Evolutionary conservation across 2,329 filamentous ascomycete genomes (phyloP).

Genomic region (Cytospora paraplurivora): DNA sequence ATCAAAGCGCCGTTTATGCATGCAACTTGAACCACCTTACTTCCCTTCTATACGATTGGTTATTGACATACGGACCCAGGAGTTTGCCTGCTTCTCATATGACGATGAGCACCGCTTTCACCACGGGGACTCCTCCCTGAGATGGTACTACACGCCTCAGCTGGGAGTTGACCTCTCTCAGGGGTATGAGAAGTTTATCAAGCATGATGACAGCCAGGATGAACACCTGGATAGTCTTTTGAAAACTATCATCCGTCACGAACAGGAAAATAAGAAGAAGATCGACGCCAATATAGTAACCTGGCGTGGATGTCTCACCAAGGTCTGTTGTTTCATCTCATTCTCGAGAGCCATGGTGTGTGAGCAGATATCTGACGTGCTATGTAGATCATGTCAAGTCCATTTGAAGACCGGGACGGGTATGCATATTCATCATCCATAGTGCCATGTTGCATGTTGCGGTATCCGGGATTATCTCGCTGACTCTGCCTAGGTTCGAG

Average conservation of each 20-base stretch:
- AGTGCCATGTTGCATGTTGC: not conserved
- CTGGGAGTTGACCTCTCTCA: slow-evolving; percentile 73
- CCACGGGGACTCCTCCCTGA: slow-evolving; percentile 75
- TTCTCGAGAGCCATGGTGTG: too few relatives aligned
- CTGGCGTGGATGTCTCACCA: slow-evolving; percentile 99
- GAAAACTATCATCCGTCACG: slow-evolving; percentile 71
- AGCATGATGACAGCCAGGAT: slow-evolving; percentile 79
- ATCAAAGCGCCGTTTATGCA: not conserved
- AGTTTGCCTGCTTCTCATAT: slow-evolving; percentile 93
- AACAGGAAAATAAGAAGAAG: slow-evolving; percentile 66
- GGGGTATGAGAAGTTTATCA: slow-evolving; percentile 81
- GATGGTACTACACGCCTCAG: slow-evolving; percentile 81
- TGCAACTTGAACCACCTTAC: not conserved
- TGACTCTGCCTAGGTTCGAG: slow-evolving; percentile 66
- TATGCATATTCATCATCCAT: slow-evolving; percentile 42
- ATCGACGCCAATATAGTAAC: slow-evolving; percentile 81
- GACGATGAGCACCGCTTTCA: slow-evolving; percentile 78
- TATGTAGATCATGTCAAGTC: slow-evolving; percentile 76
- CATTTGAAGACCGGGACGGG: slow-evolving; percentile 81
- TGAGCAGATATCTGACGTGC: slow-evolving; percentile 8
- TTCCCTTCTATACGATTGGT: not conserved
- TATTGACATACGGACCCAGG: slow-evolving; percentile 49
- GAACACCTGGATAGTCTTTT: slow-evolving; percentile 87
- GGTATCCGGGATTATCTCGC: not conserved
- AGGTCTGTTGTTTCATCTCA: too few relatives aligned